phyloP scores from a whole-genome alignment of 2,329 filamentous ascomycete genomes.

The Aureobasidium vineae region DNA sequence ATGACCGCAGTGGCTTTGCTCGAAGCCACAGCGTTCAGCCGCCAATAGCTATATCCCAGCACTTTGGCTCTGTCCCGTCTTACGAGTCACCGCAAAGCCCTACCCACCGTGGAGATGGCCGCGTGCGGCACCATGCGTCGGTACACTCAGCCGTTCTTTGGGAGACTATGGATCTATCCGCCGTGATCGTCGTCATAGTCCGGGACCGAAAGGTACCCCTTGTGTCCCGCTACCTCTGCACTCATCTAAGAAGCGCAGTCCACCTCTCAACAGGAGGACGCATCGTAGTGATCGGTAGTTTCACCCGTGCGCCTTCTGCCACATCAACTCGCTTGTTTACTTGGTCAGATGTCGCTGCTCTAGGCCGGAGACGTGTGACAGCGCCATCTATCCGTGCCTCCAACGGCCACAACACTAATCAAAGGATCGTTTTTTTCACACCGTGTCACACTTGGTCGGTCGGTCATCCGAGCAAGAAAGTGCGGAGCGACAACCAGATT shows the following conservation, averaged over 20 bases:
- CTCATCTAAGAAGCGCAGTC: conserved; percentile 23
- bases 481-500: conserved; percentile 22
- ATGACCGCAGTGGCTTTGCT: conserved; percentile 21
- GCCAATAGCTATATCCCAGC: conserved; percentile 6
- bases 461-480: conserved; percentile 8
- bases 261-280: conserved; percentile 13
- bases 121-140: conserved; percentile 25
- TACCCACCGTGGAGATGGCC: conserved; percentile 23
- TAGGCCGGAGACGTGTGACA: conserved; percentile 10
- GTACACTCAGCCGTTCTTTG: conserved; percentile 21
- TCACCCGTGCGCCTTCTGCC: conserved; percentile 8
- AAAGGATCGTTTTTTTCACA: conserved; percentile 1
- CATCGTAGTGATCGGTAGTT: conserved; percentile 9
- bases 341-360: not conserved
- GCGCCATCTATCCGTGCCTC: conserved; percentile 7
- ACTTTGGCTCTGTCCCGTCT: conserved; percentile 21
- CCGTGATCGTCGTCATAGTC: conserved; percentile 23
- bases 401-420: conserved; percentile 16
- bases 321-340: conserved; percentile 6
- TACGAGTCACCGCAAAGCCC: conserved; percentile 17
- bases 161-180: conserved; percentile 27
- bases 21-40: conserved; percentile 7
- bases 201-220: conserved; percentile 1
- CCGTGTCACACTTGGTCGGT: not conserved
- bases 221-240: conserved; percentile 19